Evolutionary conservation across 1,284 basidiomycete genomes (phyloP).

Genomic region (Rhodotorula sp.): DNA sequence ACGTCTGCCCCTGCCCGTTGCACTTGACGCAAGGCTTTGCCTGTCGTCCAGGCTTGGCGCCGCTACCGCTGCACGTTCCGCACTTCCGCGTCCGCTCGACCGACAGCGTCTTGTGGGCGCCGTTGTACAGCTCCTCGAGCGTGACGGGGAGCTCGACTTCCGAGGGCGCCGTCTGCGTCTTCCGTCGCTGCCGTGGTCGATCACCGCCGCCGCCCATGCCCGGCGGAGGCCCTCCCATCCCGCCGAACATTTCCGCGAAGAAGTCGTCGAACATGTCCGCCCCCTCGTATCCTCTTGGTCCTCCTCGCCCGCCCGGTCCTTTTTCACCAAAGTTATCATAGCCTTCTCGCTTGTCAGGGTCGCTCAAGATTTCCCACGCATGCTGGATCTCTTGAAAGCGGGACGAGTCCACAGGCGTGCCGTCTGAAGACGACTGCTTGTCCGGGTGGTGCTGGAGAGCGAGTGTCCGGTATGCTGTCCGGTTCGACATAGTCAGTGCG

Average conservation of each 20-base stretch:
- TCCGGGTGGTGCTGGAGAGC: constrained; percentile 37
- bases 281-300: constrained; percentile 54
- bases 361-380: constrained; percentile 85
- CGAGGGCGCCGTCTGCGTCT: constrained; percentile 53
- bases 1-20: constrained; percentile 75
- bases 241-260: constrained; percentile 74
- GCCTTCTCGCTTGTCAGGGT: constrained; percentile 68
- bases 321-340: constrained; percentile 72
- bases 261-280: constrained; percentile 58
- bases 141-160: constrained; percentile 76
- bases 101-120: constrained; percentile 83
- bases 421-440: constrained; percentile 15
- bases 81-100: constrained; percentile 84
- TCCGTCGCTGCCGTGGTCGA: constrained; percentile 46
- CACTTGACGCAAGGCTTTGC: constrained; percentile 78
- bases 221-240: constrained; percentile 56
- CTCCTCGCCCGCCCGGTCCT: background rate
- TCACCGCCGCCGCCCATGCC: constrained; percentile 53
- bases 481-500: no score
- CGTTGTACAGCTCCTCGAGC: constrained; percentile 88
- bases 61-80: constrained; percentile 72
- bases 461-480: constrained; percentile 63
- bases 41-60: constrained; percentile 74
- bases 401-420: constrained; percentile 12
- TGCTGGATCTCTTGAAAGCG: constrained; percentile 60